These are phyloP conservation scores for Fusarium napiforme DNA, from an alignment of 2,329 filamentous ascomycete genomes.

Conservation along the genomic window DNA sequence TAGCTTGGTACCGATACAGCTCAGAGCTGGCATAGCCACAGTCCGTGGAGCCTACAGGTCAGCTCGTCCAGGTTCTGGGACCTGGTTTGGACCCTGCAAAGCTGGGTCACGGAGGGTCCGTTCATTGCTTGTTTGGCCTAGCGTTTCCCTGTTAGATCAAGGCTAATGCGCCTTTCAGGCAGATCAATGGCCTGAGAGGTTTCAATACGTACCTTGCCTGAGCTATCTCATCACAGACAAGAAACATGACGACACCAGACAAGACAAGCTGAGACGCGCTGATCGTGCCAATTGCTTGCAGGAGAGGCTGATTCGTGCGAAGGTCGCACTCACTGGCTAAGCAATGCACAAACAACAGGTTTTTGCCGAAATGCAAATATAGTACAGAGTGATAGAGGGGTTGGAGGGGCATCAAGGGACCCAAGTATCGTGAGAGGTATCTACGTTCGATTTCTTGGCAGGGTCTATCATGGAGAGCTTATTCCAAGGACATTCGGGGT, in stretches of 20 bases:
- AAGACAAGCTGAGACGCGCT: conserved; percentile 20
- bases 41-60: conserved; percentile 28
- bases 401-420: conserved; percentile 21
- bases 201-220: conserved; percentile 29
- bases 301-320: conserved; percentile 27
- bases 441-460: conserved; percentile 8
- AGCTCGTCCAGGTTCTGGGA: conserved; percentile 42
- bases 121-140: conserved; percentile 31
- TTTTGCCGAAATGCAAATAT: conserved; percentile 19
- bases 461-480: conserved; percentile 4
- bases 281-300: conserved; percentile 28
- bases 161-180: conserved; percentile 42
- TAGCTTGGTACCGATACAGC: conserved; percentile 5
- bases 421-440: conserved; percentile 7
- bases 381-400: conserved; percentile 4
- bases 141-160: conserved; percentile 34
- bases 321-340: conserved; percentile 15
- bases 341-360: conserved; percentile 31
- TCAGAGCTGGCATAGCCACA: conserved; percentile 37
- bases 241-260: conserved; percentile 31
- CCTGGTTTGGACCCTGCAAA: conserved; percentile 42
- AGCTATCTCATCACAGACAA: conserved; percentile 13
- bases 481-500: conserved; percentile 5
- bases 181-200: conserved; percentile 30
- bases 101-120: conserved; percentile 32